Base-by-base conservation (phyloP, 2,329 filamentous ascomycete genomes). In the Arthrobotrys musiformis region DNA sequence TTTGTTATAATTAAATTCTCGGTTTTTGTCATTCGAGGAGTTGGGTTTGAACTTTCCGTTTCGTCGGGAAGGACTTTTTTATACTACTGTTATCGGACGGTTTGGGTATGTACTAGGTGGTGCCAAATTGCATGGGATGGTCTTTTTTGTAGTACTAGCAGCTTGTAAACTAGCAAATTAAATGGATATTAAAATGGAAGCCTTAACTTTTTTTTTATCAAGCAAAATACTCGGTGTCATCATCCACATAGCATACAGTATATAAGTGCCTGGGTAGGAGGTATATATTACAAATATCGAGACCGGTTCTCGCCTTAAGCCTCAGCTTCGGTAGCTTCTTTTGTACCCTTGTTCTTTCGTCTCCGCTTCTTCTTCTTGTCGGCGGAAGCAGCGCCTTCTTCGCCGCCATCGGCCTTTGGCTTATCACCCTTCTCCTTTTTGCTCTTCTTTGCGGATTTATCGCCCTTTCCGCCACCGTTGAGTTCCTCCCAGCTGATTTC, bases 321-420 rank as follows among this genome's bases (percentile, higher is more conserved):
- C 17, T 70, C 73, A 7, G 6, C 44, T 28, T 66, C 60, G 5
- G 26, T 35, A 24, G 66, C 60, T 56, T 67, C 66, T n/a, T 42
- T 24, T 28, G 81, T 81, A 7, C 79, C 81, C 66, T 83, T 82
- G 46, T 82, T 82, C 80, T 82, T 83, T 80, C 81, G 82, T 79
- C 79, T 82, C 79, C 82, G 83, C 79, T 82, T 84, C 77, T 82
- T 83, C 81, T 83, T 84, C 70, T 82, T 82, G 79, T 83, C 80
- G 15, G 40, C 24, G 15, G 72, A 28, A 28, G 22, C 24, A 2
- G 35, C 44, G 2, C 37, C 50, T 69, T 83, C 80, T 19, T 72
- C 70, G 28, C 80, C 81, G 11, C 84, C 83, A 33, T 82, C 82
- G 26, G 46, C 28, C 58, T 72, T 72, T 24, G 19, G 46, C 33